phyloP scores from a whole-genome alignment of 2,329 filamentous ascomycete species.

The Zymoseptoria crescenta region DNA sequence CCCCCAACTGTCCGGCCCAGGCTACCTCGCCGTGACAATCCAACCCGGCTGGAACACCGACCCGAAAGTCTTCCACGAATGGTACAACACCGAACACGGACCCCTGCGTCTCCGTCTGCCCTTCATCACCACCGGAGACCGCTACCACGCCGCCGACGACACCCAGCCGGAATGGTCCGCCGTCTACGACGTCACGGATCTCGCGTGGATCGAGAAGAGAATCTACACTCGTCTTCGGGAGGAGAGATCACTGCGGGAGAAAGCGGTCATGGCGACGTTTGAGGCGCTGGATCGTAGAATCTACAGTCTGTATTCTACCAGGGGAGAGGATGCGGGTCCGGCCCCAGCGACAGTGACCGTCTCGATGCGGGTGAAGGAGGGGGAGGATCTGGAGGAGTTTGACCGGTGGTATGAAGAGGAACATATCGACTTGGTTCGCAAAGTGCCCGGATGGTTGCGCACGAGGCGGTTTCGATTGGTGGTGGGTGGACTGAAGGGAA shows the following conservation, averaged over 20 bases:
- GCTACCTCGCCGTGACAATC: conserved; percentile 81
- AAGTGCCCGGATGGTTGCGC: conserved; percentile 71
- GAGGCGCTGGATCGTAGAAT: conserved; percentile 63
- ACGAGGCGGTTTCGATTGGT: conserved; percentile 64
- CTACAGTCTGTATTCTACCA: conserved; percentile 55
- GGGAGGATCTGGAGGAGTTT: conserved; percentile 51
- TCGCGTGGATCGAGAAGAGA: conserved; percentile 61
- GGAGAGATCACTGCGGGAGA: conserved; percentile 38
- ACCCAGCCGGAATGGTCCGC: conserved; percentile 64
- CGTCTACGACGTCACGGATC: conserved; percentile 71
- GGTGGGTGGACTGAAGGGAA: conserved; percentile 45
- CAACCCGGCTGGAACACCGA: conserved; percentile 62
- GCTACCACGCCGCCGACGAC: conserved; percentile 63
- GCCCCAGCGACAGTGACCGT: conserved; percentile 22
- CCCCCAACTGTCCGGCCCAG: conserved; percentile 37
- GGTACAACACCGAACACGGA: conserved; percentile 92
- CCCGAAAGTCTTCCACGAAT: conserved; percentile 70
- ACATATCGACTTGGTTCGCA: conserved; percentile 62
- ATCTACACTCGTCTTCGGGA: conserved; percentile 61
- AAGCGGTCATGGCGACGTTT: conserved; percentile 51
- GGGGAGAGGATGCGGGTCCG: conserved; percentile 27
- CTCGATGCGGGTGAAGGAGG: conserved; percentile 33
- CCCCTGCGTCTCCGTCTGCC: conserved; percentile 69
- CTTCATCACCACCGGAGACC: conserved; percentile 68
- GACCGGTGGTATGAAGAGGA: conserved; percentile 67